Conservation (phyloP, 257 asterid genomes). For the Buddleja alternifolia region DNA sequence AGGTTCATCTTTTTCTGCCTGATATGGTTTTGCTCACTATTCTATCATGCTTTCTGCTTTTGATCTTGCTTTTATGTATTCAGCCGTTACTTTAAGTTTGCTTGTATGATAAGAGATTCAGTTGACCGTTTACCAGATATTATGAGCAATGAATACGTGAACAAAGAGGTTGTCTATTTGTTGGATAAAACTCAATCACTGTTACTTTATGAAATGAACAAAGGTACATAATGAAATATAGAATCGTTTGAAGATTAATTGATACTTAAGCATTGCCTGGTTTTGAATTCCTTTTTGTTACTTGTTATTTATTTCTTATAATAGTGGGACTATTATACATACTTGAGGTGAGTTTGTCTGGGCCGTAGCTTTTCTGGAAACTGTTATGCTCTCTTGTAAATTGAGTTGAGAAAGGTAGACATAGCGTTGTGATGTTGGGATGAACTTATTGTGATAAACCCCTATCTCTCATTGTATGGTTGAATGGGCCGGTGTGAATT, state of each 20-base stretch:
- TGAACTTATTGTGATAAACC: background rate
- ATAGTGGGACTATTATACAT: background rate
- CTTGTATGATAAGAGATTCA: background rate
- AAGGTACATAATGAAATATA: background rate
- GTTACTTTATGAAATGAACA: background rate
- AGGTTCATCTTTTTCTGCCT: conserved; percentile 45
- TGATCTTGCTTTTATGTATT: conserved; percentile 5
- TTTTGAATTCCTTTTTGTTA: background rate
- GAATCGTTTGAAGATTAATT: conserved; percentile 6
- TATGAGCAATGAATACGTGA: background rate
- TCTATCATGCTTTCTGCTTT: conserved; percentile 9
- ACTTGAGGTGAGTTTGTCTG: background rate
- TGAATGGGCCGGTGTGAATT: conserved; percentile 1
- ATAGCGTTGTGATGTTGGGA: background rate
- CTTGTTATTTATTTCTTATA: background rate
- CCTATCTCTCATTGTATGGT: background rate
- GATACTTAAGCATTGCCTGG: background rate
- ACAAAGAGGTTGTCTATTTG: background rate
- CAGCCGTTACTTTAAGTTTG: background rate
- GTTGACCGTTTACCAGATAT: conserved; percentile 13
- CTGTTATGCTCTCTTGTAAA: background rate
- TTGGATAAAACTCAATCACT: background rate
- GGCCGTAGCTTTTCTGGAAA: background rate
- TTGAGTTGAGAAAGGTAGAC: background rate
- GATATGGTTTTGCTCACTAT: background rate